phyloP scores from a whole-genome alignment of 1,284 basidiomycete genomes.

The Tilletia indica region DNA sequence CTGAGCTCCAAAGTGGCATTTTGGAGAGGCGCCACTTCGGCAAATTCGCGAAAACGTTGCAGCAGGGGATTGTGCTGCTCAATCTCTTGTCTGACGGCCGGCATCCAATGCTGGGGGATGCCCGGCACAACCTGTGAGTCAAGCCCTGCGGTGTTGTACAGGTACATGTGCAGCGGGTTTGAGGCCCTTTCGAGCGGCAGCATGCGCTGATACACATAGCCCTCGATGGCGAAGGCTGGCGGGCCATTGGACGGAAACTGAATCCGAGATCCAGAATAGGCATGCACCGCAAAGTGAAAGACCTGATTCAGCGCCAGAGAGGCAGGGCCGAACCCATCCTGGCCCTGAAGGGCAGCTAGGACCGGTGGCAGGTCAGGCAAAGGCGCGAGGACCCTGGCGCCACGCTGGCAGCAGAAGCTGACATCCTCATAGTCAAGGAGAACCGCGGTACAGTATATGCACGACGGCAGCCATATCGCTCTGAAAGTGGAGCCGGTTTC shows the following conservation, averaged over 20 bases:
- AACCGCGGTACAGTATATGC: constrained; percentile 3
- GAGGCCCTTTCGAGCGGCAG: not conserved
- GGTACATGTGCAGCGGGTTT: not conserved
- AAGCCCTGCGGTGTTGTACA: not conserved
- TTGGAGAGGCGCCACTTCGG: not conserved
- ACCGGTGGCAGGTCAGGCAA: not conserved
- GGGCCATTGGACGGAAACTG: not conserved
- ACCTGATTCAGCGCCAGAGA: constrained; percentile 7
- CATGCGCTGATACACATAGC: not conserved
- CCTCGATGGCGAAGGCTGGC: not conserved
- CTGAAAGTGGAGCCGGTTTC: not conserved
- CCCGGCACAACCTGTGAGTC: not conserved
- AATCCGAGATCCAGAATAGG: not conserved
- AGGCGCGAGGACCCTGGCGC: not conserved
- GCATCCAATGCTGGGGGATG: not conserved
- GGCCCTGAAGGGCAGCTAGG: not conserved
- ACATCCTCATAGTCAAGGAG: not conserved
- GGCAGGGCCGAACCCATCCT: not conserved
- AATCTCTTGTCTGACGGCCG: not conserved
- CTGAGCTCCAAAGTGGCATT: not conserved
- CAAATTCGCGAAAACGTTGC: constrained; percentile 3
- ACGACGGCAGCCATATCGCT: not conserved
- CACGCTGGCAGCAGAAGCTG: not conserved
- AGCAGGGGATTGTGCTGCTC: not conserved
- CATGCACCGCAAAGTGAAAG: constrained; percentile 1